phyloP scores from a whole-genome alignment of 2,329 filamentous ascomycete genomes.

The Trichoderma simmonsii region DNA sequence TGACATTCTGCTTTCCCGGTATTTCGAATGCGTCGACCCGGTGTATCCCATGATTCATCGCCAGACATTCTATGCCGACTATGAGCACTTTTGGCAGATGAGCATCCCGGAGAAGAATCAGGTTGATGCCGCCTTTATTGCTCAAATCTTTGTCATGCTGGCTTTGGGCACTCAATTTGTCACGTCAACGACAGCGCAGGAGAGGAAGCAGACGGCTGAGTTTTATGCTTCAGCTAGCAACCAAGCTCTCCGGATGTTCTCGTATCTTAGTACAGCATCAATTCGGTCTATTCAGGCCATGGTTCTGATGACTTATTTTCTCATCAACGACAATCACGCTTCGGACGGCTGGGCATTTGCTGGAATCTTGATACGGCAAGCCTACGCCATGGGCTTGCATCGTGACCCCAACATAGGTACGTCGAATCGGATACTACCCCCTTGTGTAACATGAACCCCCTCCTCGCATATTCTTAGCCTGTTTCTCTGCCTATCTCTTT shows the following conservation, averaged over 20 bases:
- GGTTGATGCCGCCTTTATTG: slow-evolving; percentile 66
- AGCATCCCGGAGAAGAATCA: slow-evolving; percentile 53
- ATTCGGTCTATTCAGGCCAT: slow-evolving; percentile 73
- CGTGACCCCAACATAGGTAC: slow-evolving; percentile 71
- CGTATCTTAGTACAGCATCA: slow-evolving; percentile 72
- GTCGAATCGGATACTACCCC: slow-evolving; percentile 14
- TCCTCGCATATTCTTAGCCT: not conserved
- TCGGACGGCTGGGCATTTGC: slow-evolving; percentile 81
- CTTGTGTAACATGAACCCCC: not conserved
- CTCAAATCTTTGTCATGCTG: slow-evolving; percentile 72
- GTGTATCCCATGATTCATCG: slow-evolving; percentile 79
- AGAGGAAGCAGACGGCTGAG: slow-evolving; percentile 72
- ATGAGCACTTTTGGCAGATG: slow-evolving; percentile 73
- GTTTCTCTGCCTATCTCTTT: not conserved
- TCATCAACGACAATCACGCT: slow-evolving; percentile 83
- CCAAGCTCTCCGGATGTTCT: slow-evolving; percentile 71
- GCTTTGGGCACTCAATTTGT: slow-evolving; percentile 78
- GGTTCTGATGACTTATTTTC: slow-evolving; percentile 76
- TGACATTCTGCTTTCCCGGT: slow-evolving; percentile 63
- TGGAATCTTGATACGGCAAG: slow-evolving; percentile 71
- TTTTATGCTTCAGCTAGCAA: slow-evolving; percentile 80
- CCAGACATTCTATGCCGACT: slow-evolving; percentile 72
- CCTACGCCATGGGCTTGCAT: slow-evolving; percentile 78
- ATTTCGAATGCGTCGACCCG: slow-evolving; percentile 71
- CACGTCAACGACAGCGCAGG: slow-evolving; percentile 52